Evolutionary conservation across 768 basidiomycete genomes (phyloP).

Genomic region (Rubroboletus satanas): DNA sequence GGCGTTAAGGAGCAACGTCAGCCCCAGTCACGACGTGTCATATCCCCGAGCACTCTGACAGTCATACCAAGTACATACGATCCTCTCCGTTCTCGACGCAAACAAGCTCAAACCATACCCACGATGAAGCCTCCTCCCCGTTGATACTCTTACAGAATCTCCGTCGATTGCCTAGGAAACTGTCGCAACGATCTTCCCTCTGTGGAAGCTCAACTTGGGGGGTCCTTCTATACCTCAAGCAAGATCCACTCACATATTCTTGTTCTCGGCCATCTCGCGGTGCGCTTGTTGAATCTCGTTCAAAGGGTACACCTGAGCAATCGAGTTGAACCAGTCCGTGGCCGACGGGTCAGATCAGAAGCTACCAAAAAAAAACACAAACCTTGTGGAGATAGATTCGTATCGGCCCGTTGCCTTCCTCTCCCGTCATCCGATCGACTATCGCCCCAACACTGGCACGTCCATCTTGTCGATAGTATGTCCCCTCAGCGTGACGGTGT

Average conservation of each 20-base stretch:
- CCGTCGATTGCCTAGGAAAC: constrained; percentile 20
- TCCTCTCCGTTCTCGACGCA: background rate
- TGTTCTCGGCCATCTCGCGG: constrained; percentile 77
- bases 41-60: background rate
- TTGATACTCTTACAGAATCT: constrained; percentile 5
- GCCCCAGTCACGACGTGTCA: background rate
- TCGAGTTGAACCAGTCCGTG: constrained; percentile 4
- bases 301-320: constrained; percentile 71
- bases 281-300: constrained; percentile 76
- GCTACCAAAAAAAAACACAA: constrained; percentile 16
- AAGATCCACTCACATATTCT: constrained; percentile 39
- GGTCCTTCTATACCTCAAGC: background rate
- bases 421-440: constrained; percentile 55
- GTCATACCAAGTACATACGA: background rate
- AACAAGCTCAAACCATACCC: constrained; percentile 6
- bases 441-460: constrained; percentile 52
- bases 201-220: constrained; percentile 5
- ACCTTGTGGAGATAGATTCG: constrained; percentile 80
- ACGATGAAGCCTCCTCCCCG: background rate
- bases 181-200: constrained; percentile 33
- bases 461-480: background rate
- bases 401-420: constrained; percentile 54
- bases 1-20: background rate
- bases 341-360: constrained; percentile 11
- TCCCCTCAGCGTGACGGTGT: background rate